Evolutionary conservation across 768 basidiomycete genomes (phyloP), one percentile per base, ranked within the genome.

Genomic region (Pleurotus tuoliensis): DNA sequence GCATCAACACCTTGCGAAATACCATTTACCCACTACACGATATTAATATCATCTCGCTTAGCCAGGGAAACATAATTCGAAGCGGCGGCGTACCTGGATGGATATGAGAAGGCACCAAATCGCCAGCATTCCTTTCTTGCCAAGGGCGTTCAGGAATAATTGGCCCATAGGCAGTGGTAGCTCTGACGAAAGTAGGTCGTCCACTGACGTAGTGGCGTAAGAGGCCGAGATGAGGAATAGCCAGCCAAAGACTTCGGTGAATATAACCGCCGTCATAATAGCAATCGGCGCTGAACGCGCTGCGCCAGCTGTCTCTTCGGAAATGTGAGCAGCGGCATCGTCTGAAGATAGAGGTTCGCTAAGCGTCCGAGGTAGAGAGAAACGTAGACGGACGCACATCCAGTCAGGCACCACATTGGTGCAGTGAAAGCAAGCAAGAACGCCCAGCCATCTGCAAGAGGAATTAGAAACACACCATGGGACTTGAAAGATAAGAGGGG

Each of bases 1-100:
- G 84, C 84, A 58, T 86, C 84, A 12, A 86, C 83, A 15, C 78
- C 82, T 63, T 86, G 84, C 5, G 84, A 81, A 4, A 84, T 82
- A 1, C 84, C 84, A 1, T 83, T 84, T 18, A 83, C 81, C 62
- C 77, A 84, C 83, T 84, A 57, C 57, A 11, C 30, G 20, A 2
- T 12, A 20, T 20, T 8, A 13, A 40, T 13, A 57, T 13, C 24
- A 7, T 25, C 11, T 18, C 16, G 5, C 40, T 27, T 27, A 44
- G 3, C 49, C 6, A 7, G 25, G 12, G 15, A 30, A 18, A 44
- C 12, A n/a, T 18, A 22, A 46, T 46, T 24, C 24, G 9, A 8
- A 45, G 11, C 44, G 34, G 11, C 15, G 27, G 16, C 47, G n/a
- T 24, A 51, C 63, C 61, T 59, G 49, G 56, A 61, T 55, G 18